Evolutionary conservation across 2,329 filamentous ascomycete genomes (phyloP).

Genomic region (Calonectria pteridis): DNA sequence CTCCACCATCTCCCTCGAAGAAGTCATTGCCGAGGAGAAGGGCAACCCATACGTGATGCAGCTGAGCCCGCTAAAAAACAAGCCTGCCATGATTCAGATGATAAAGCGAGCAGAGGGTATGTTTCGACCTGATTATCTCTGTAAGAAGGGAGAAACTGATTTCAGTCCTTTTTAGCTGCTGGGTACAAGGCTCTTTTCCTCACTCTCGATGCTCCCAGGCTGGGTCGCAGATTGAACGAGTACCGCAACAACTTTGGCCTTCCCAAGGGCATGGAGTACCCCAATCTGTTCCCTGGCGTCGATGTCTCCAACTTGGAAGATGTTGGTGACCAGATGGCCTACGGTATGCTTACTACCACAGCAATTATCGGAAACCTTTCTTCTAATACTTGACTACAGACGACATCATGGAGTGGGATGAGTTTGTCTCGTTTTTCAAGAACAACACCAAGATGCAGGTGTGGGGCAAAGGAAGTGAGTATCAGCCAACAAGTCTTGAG

Average conservation of each 20-base stretch:
- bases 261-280: slow-evolving; percentile 31
- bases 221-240: slow-evolving; percentile 40
- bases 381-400: not conserved
- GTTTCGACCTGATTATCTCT: not conserved
- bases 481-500: not conserved
- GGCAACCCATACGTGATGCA: slow-evolving; percentile 26
- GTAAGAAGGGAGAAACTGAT: not conserved
- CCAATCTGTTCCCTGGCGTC: slow-evolving; percentile 30
- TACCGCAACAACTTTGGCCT: slow-evolving; percentile 39
- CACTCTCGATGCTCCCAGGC: slow-evolving; percentile 42
- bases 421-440: slow-evolving; percentile 24
- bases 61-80: slow-evolving; percentile 24
- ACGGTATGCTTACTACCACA: not conserved
- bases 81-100: slow-evolving; percentile 13
- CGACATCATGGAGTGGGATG: slow-evolving; percentile 21
- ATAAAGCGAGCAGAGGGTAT: slow-evolving; percentile 26
- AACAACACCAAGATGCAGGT: slow-evolving; percentile 28
- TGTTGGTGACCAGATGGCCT: slow-evolving; percentile 21
- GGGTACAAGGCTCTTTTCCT: slow-evolving; percentile 45
- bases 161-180: not conserved
- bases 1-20: slow-evolving; percentile 14
- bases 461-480: slow-evolving; percentile 30
- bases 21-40: slow-evolving; percentile 28
- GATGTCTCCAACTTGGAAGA: slow-evolving; percentile 26
- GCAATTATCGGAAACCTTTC: not conserved